phyloP scores from a whole-genome alignment of 2,329 filamentous ascomycete genomes.

The Pseudofabraea citricarpa region DNA sequence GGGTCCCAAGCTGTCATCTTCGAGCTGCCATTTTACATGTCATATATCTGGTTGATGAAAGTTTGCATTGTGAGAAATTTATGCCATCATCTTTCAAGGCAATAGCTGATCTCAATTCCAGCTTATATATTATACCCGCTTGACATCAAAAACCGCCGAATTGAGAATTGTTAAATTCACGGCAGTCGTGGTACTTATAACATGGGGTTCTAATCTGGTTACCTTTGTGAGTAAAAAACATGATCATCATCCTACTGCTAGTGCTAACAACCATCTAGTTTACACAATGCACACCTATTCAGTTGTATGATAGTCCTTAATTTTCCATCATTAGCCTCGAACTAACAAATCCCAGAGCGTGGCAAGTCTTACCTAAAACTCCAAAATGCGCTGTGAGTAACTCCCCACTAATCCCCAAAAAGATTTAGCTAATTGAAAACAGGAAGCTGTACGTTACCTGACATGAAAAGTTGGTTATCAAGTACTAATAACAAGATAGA shows the following conservation, averaged over 20 bases:
- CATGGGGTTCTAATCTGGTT: constrained; percentile 12
- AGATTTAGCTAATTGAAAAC: no score
- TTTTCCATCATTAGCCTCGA: no score
- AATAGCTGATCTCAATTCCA: background rate
- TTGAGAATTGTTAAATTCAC: constrained; percentile 7
- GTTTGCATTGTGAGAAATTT: constrained; percentile 16
- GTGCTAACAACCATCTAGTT: no score
- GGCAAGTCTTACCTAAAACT: constrained; percentile 13
- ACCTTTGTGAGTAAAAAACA: no score
- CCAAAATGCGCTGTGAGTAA: constrained; percentile 17
- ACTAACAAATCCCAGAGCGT: no score
- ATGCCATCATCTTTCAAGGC: background rate
- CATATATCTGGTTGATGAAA: constrained; percentile 21
- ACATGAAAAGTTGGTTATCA: no score
- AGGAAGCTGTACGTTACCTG: no score
- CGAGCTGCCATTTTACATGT: constrained; percentile 12
- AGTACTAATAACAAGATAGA: no score
- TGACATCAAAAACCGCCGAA: constrained; percentile 10
- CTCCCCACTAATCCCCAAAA: no score
- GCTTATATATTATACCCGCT: constrained; percentile 17
- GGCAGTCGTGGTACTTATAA: constrained; percentile 8
- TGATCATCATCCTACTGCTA: no score
- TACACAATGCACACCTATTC: constrained; percentile 14
- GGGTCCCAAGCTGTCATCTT: constrained; percentile 15
- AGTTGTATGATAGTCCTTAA: no score